Evolutionary conservation across 306 rosid genomes (phyloP), one percentile per base, ranked within the genome.

Genomic region (Quercus berberidifolia): DNA sequence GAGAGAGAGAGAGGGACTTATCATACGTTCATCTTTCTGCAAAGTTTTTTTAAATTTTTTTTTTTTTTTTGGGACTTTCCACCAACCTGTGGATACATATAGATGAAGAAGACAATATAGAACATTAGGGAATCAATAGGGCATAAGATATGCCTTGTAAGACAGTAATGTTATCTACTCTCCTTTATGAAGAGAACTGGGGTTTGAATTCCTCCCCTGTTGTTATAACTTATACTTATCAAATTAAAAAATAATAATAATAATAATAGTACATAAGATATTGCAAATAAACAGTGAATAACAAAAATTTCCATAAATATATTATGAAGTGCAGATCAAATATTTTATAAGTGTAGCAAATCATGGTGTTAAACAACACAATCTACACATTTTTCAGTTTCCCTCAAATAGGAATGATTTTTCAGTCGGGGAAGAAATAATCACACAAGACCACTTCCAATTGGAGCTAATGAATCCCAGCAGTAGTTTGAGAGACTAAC

Each of bases 331-430:
- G 25, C 71, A 31, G 49, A 67, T 8, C 3, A 67, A 65, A 17
- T 7, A 67, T 33, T 3, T 67, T 19, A 35, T 6, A 5, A 5
- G 41, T 35, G 41, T 54, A 55, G 73, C 74, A 56, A 73, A 73
- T 35, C 74, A 80, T 19, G 73, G 62, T 76, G 51, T 73, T 8
- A 75, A 79, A 35, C 58, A 80, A 72, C 77, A 80, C 79, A 57
- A 23, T 58, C 79, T 74, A 57, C 62, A 84, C 52, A 71, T 10
- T 65, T 62, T 49, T 35, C 41, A 35, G 41, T 23, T 51, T 83
- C 41, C 41, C 41, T 35, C 8, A 35, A 35, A 35, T 55, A 74
- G 68, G 11, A 46, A 71, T 71, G 1, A 51, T 9, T 77, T 51
- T 41, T 20, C 25, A 41, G 52, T 71, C 58, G 1, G 63, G 74